A percentile compares a stretch with the other conserved stretches of the same genome.
Conservation (phyloP, 768 basidiomycete genomes). For the Gymnopilus junonius region DNA sequence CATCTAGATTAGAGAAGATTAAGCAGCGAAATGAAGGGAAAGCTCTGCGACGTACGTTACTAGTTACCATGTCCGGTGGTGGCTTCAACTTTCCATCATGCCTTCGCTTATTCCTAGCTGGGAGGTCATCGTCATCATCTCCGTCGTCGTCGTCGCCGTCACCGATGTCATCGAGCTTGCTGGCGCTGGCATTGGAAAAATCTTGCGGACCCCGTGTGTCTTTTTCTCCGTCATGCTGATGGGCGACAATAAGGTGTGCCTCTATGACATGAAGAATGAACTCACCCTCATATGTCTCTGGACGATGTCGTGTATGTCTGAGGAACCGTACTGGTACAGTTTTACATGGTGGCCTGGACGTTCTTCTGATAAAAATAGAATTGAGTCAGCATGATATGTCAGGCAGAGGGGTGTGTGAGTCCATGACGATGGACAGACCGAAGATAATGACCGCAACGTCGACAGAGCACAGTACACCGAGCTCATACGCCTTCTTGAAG, state of each 20-base stretch:
- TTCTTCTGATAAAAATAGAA: constrained; percentile 69
- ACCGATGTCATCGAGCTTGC: constrained; percentile 37
- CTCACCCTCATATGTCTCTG: constrained; percentile 61
- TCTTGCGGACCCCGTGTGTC: constrained; percentile 50
- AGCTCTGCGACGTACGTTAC: constrained; percentile 19
- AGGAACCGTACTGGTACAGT: constrained; percentile 81
- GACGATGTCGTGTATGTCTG: constrained; percentile 70
- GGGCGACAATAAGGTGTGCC: constrained; percentile 16
- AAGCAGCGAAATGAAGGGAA: constrained; percentile 1
- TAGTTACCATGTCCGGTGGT: constrained; percentile 20
- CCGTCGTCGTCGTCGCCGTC: constrained; percentile 48
- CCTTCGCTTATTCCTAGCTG: constrained; percentile 30
- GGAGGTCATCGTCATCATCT: constrained; percentile 36
- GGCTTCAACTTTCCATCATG: constrained; percentile 38
- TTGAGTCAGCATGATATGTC: constrained; percentile 24
- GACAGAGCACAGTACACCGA: constrained; percentile 88
- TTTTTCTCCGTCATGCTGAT: constrained; percentile 53
- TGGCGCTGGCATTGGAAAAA: constrained; percentile 42
- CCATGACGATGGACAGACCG: constrained; percentile 33
- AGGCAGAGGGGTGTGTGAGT: constrained; percentile 14
- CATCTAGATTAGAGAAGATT: constrained; percentile 12
- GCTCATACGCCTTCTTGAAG: constrained; percentile 91
- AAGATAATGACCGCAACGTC: constrained; percentile 91
- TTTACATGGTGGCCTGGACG: constrained; percentile 79
- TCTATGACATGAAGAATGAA: constrained; percentile 9